Percentiles rank a stretch among this genome's conserved stretches.
These are phyloP conservation scores for Eimeria tenella DNA, from an alignment of 169 alveolate species.

Conservation along the genomic window DNA sequence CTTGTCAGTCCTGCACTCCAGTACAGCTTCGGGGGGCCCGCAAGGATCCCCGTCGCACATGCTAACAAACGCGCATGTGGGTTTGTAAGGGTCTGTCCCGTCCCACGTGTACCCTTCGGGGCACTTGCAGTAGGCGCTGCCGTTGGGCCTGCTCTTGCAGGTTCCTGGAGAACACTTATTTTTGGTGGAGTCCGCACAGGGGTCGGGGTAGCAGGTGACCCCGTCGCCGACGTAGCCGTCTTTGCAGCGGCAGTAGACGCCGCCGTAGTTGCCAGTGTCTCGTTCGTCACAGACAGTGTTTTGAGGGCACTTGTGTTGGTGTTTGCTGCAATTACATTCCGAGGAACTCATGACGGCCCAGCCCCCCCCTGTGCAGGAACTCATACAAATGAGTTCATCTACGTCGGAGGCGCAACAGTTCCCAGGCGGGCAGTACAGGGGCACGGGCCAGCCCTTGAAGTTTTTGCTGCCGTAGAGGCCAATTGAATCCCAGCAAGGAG, in stretches of 20 bases:
- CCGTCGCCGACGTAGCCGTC: slow-evolving; percentile 59
- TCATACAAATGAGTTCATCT: background rate
- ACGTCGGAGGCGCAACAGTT: background rate
- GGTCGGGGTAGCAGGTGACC: slow-evolving; percentile 38
- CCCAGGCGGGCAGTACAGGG: slow-evolving; percentile 63
- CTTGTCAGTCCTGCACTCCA: slow-evolving; percentile 56
- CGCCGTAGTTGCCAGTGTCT: slow-evolving; percentile 2
- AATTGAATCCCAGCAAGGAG: slow-evolving; percentile 46
- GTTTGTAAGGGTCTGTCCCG: slow-evolving; percentile 18
- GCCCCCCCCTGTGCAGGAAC: background rate
- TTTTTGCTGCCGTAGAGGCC: background rate
- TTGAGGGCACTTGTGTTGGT: slow-evolving; percentile 1
- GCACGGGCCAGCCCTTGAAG: background rate
- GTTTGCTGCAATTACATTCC: slow-evolving; percentile 25
- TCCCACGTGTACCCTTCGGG: slow-evolving; percentile 58
- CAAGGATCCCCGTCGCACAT: slow-evolving; percentile 33
- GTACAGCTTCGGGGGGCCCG: slow-evolving; percentile 56
- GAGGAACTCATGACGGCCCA: background rate
- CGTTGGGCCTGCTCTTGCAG: slow-evolving; percentile 64
- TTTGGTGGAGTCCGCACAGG: slow-evolving; percentile 10
- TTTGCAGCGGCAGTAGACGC: slow-evolving; percentile 53
- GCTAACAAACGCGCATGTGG: slow-evolving; percentile 1
- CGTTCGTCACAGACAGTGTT: slow-evolving; percentile 23
- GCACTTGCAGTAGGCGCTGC: slow-evolving; percentile 47
- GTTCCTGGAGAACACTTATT: slow-evolving; percentile 41